These are phyloP conservation scores for Tolypocladium album DNA, from an alignment of 2,329 filamentous ascomycete genomes.

Conservation along the genomic window DNA sequence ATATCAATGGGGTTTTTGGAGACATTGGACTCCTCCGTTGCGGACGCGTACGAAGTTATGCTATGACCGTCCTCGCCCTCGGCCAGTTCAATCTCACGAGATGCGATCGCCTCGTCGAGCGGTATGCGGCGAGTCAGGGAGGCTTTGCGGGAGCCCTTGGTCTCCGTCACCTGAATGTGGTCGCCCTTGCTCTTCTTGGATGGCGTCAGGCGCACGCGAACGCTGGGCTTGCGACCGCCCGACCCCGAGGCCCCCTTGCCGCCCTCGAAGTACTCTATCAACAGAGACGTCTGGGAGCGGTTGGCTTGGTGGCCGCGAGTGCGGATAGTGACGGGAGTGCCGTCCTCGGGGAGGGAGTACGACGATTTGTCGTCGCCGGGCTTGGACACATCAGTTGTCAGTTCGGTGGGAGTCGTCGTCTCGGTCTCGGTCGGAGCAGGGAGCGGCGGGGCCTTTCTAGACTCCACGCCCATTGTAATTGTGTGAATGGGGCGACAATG, in stretches of 20 bases:
- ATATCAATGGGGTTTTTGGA: slow-evolving; percentile 74
- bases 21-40: slow-evolving; percentile 69
- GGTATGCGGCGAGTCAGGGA: slow-evolving; percentile 47
- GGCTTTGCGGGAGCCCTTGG: slow-evolving; percentile 60
- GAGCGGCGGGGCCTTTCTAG: slow-evolving; percentile 52
- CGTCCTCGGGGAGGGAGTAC: slow-evolving; percentile 76
- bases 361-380: slow-evolving; percentile 60
- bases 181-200: slow-evolving; percentile 60
- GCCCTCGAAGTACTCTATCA: slow-evolving; percentile 93
- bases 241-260: slow-evolving; percentile 49
- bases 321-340: slow-evolving; percentile 83
- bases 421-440: slow-evolving; percentile 71
- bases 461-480: slow-evolving; percentile 44
- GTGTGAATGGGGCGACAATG: slow-evolving; percentile 2
- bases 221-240: slow-evolving; percentile 66
- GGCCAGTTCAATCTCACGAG: slow-evolving; percentile 31
- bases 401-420: slow-evolving; percentile 51
- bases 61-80: slow-evolving; percentile 53
- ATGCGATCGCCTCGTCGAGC: slow-evolving; percentile 25
- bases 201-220: slow-evolving; percentile 69
- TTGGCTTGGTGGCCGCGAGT: slow-evolving; percentile 53
- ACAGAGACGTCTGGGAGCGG: slow-evolving; percentile 74
- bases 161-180: slow-evolving; percentile 79
- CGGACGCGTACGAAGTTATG: slow-evolving; percentile 65
- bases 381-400: slow-evolving; percentile 55